Conservation (phyloP, 2,329 filamentous ascomycete genomes). For the Nemania bipapillata region DNA sequence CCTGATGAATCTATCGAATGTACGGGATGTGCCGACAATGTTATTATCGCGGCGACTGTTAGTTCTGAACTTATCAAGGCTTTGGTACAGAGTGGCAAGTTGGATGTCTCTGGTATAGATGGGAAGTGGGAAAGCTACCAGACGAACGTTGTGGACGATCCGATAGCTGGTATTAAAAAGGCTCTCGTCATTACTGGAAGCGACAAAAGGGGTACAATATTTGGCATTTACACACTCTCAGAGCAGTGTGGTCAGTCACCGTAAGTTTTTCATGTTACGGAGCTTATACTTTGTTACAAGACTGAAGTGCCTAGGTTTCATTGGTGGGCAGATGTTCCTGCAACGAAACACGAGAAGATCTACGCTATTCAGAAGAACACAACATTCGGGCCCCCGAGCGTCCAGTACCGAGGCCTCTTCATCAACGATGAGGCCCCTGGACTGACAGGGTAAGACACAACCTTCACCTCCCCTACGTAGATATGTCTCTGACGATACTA, state of each 20-base stretch:
- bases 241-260: slow-evolving; percentile 72
- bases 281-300: not conserved
- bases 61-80: slow-evolving; percentile 59
- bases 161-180: slow-evolving; percentile 56
- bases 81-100: slow-evolving; percentile 57
- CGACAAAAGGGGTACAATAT: slow-evolving; percentile 69
- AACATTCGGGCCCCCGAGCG: slow-evolving; percentile 63
- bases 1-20: slow-evolving; percentile 1
- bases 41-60: slow-evolving; percentile 65
- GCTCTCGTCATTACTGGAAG: slow-evolving; percentile 68
- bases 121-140: slow-evolving; percentile 70
- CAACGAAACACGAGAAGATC: slow-evolving; percentile 60
- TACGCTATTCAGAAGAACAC: slow-evolving; percentile 62
- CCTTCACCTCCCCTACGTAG: slow-evolving; percentile 43
- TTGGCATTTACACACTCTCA: slow-evolving; percentile 68
- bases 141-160: slow-evolving; percentile 60
- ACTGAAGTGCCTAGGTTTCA: slow-evolving; percentile 57
- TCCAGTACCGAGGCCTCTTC: slow-evolving; percentile 71
- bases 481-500: slow-evolving; percentile 59
- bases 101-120: slow-evolving; percentile 60
- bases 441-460: slow-evolving; percentile 51
- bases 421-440: slow-evolving; percentile 72
- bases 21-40: slow-evolving; percentile 43
- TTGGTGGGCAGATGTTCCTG: slow-evolving; percentile 69
- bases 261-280: slow-evolving; percentile 34